A percentile compares a stretch with the other conserved stretches of the same genome.
phyloP scores from a whole-genome alignment of 176 grass and related monocot genomes.

The Rhynchospora tenuis region DNA sequence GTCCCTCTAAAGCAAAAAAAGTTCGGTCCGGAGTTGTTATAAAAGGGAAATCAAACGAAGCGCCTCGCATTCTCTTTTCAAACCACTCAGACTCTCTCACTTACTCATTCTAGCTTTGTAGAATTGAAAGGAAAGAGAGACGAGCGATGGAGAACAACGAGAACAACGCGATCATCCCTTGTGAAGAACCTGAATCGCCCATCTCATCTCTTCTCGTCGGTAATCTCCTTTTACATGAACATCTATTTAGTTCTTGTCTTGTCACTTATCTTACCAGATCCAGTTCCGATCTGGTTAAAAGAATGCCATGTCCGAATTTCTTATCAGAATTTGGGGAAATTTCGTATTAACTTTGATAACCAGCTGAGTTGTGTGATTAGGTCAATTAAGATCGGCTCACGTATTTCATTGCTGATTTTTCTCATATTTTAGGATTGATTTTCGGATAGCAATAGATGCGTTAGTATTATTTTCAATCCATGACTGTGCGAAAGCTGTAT shows the following conservation, averaged over 20 bases:
- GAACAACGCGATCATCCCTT: neutral
- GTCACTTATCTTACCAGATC: neutral
- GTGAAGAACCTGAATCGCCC: neutral
- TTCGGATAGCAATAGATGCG: neutral
- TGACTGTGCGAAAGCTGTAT: neutral
- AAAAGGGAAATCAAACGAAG: neutral
- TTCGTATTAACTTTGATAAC: neutral
- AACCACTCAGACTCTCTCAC: neutral
- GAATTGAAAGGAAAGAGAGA: neutral
- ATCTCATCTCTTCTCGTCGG: slow-evolving; percentile 22
- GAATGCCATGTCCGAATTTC: neutral
- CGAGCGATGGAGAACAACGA: slow-evolving; percentile 6
- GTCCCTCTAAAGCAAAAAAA: neutral
- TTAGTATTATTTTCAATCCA: neutral
- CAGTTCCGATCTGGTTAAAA: neutral
- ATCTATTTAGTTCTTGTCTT: neutral
- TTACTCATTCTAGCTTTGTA: neutral
- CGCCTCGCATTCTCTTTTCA: neutral
- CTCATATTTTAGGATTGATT: neutral
- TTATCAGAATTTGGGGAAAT: neutral
- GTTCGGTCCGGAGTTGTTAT: neutral
- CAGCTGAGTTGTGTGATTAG: neutral
- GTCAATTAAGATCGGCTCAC: neutral
- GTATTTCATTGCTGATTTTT: neutral
- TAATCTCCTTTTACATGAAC: neutral